Percentiles rank a stretch among this genome's conserved stretches.
These are phyloP conservation scores for Neurospora intermedia DNA, from an alignment of 495 filamentous ascomycete genomes.

Conservation along the genomic window DNA sequence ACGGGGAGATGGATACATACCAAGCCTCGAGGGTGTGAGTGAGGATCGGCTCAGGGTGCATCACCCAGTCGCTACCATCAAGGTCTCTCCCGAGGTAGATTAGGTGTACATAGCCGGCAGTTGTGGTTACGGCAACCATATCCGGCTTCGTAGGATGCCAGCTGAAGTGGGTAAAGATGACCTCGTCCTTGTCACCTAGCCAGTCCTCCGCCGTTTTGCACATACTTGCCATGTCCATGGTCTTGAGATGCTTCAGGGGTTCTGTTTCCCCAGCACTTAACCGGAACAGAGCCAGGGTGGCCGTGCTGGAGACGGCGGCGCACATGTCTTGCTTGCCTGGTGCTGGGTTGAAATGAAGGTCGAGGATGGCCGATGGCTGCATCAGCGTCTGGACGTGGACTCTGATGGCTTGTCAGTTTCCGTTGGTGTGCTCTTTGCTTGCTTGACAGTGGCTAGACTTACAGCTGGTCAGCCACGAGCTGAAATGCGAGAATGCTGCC, in stretches of 20 bases:
- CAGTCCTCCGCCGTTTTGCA: conserved; percentile 4
- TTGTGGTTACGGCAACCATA: conserved; percentile 56
- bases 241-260: conserved; percentile 23
- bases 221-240: conserved; percentile 16
- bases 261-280: conserved; percentile 10
- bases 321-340: conserved; percentile 37
- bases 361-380: conserved; percentile 64
- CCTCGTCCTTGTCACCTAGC: conserved; percentile 17
- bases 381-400: conserved; percentile 37
- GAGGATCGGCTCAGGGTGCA: conserved; percentile 20
- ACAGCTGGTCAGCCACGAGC: conserved; percentile 41
- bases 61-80: conserved; percentile 12
- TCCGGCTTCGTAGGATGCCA: conserved; percentile 49
- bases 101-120: conserved; percentile 50
- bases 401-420: conserved; percentile 19
- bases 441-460: conserved; percentile 20
- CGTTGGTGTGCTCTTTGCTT: conserved; percentile 2
- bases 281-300: conserved; percentile 55
- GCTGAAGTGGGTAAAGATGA: conserved; percentile 58
- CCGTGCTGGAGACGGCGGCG: conserved; percentile 64
- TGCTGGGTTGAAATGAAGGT: conserved; percentile 68
- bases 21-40: conserved; percentile 53
- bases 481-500: conserved; percentile 63
- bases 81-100: conserved; percentile 18
- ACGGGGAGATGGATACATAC: conserved; percentile 46